phyloP scores from a whole-genome alignment of 306 rosid genomes.

The Vicia faba region DNA sequence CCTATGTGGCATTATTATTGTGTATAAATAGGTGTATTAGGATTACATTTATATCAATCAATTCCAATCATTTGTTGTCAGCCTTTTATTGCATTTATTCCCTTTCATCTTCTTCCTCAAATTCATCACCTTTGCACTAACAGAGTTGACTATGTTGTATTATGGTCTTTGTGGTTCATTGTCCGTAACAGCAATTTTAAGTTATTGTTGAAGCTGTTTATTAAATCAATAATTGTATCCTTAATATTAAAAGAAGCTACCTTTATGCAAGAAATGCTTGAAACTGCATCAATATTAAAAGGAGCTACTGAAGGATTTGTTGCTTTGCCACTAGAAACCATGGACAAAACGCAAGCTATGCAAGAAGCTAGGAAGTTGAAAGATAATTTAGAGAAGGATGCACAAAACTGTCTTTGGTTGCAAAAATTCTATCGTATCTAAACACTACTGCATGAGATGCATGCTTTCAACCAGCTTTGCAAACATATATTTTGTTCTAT shows the following conservation, averaged over 20 bases:
- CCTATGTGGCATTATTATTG: too few relatives aligned
- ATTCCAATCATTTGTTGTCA: too few relatives aligned
- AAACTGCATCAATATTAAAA: slow-evolving; percentile 92
- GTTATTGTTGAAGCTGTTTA: slow-evolving; percentile 21
- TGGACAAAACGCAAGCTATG: slow-evolving; percentile 70
- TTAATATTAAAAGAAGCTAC: slow-evolving; percentile 68
- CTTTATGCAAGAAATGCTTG: slow-evolving; percentile 99
- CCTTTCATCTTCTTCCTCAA: too few relatives aligned
- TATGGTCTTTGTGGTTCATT: slow-evolving; percentile 21
- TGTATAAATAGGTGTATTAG: too few relatives aligned
- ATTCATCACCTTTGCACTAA: too few relatives aligned
- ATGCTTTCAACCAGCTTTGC: too few relatives aligned
- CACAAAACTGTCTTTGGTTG: slow-evolving; percentile 70
- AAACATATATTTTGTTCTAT: too few relatives aligned
- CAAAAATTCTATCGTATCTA: slow-evolving; percentile 71
- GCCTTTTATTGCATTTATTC: too few relatives aligned
- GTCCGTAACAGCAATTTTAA: background rate
- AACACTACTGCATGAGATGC: too few relatives aligned
- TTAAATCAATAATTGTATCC: slow-evolving; percentile 29
- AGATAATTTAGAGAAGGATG: slow-evolving; percentile 73
- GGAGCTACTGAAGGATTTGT: slow-evolving; percentile 86
- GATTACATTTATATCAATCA: too few relatives aligned
- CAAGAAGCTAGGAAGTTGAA: slow-evolving; percentile 61
- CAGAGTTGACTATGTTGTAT: background rate
- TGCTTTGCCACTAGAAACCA: slow-evolving; percentile 66